A percentile compares a stretch with the other conserved stretches of the same genome.
phyloP scores from a whole-genome alignment of 805 yeast species.

The Myxozyma monticola region DNA sequence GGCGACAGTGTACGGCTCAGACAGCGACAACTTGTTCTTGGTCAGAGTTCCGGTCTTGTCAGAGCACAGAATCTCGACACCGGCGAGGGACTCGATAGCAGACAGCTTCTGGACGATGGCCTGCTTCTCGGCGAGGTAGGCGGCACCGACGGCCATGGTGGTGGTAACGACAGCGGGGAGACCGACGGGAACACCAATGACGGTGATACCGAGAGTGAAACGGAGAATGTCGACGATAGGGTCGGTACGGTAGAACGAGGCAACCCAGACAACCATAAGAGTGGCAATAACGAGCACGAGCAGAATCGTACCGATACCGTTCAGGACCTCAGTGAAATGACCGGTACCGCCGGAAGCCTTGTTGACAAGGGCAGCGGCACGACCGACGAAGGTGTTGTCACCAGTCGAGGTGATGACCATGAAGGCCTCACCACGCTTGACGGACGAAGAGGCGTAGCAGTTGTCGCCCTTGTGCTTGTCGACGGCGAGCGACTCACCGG shows the following conservation, averaged over 20 bases:
- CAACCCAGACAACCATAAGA: conserved; percentile 85
- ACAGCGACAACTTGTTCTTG: conserved; percentile 92
- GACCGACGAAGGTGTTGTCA: conserved; percentile 94
- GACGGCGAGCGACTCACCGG: conserved; percentile 96
- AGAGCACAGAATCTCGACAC: conserved; percentile 96
- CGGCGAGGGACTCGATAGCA: conserved; percentile 95
- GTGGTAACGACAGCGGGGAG: conserved; percentile 98
- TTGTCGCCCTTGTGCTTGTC: conserved; percentile 89
- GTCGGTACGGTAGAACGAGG: conserved; percentile 91
- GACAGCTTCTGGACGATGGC: conserved; percentile 96
- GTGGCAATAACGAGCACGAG: conserved; percentile 86
- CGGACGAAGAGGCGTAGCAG: conserved; percentile 89
- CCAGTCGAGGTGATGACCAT: conserved; percentile 95
- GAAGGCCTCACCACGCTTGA: conserved; percentile 93
- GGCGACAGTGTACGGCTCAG: conserved; percentile 96
- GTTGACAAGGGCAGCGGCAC: conserved; percentile 96
- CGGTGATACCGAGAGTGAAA: conserved; percentile 92
- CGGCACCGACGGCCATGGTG: conserved; percentile 99
- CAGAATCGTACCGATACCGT: conserved; percentile 94
- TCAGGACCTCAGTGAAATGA: conserved; percentile 95
- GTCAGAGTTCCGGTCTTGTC: conserved; percentile 98
- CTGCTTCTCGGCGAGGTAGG: conserved; percentile 94
- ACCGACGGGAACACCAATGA: conserved; percentile 98
- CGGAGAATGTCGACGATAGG: conserved; percentile 84
- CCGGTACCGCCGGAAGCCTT: conserved; percentile 93